phyloP scores from a whole-genome alignment of 2,329 filamentous ascomycete species.

The Emericellopsis cladophorae region DNA sequence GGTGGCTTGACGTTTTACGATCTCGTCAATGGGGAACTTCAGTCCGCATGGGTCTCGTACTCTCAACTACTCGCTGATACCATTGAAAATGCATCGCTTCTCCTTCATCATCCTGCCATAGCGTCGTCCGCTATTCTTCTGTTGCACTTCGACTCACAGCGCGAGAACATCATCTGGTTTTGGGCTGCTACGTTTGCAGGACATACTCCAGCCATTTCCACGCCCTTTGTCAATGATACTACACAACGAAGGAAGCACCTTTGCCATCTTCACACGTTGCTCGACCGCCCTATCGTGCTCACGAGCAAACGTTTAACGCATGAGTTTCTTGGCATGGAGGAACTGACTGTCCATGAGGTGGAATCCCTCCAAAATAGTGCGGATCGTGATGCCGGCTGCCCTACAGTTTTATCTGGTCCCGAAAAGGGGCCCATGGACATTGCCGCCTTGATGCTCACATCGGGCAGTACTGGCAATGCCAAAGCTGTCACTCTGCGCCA shows the following conservation, averaged over 20 bases:
- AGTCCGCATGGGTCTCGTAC: not conserved
- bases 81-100: not conserved
- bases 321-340: slow-evolving; percentile 2
- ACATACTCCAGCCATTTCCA: slow-evolving; percentile 2
- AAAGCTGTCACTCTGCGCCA: slow-evolving; percentile 35
- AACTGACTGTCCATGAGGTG: slow-evolving; percentile 2
- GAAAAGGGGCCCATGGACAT: not conserved
- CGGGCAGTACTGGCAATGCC: slow-evolving; percentile 34
- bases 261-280: slow-evolving; percentile 1
- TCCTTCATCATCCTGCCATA: too few species aligned
- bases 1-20: not conserved
- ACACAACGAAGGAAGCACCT: slow-evolving; percentile 4
- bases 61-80: not conserved
- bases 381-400: not conserved
- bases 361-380: not conserved
- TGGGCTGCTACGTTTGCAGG: slow-evolving; percentile 4
- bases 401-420: too few species aligned
- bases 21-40: not conserved
- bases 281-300: slow-evolving; percentile 1
- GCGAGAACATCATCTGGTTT: slow-evolving; percentile 5
- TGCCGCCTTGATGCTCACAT: slow-evolving; percentile 33
- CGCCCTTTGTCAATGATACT: slow-evolving; percentile 3
- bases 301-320: slow-evolving; percentile 1
- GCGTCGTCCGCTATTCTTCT: not conserved
- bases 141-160: slow-evolving; percentile 3